A percentile compares a stretch with the other conserved stretches of the same genome.
phyloP scores from a whole-genome alignment of 2,329 filamentous ascomycete species.

The Aspergillus sojae region DNA sequence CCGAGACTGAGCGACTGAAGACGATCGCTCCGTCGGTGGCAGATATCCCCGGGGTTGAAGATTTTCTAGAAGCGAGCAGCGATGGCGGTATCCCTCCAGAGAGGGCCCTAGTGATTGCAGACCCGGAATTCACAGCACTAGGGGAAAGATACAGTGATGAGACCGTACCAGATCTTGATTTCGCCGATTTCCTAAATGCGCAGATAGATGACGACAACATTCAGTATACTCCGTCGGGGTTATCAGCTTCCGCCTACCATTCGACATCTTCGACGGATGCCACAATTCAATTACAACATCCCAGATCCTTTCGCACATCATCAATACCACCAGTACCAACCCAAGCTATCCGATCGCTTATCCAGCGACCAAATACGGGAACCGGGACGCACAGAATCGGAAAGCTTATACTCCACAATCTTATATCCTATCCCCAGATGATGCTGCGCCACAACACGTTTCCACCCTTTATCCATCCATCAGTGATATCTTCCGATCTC shows the following conservation, averaged over 20 bases:
- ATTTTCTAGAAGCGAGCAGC: background rate
- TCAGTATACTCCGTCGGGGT: background rate
- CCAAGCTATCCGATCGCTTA: background rate
- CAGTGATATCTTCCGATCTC: background rate
- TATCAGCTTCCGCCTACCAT: background rate
- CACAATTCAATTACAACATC: background rate
- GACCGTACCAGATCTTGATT: background rate
- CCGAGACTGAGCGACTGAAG: background rate
- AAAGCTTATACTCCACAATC: slow-evolving; percentile 43
- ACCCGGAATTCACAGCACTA: background rate
- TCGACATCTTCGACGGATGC: background rate
- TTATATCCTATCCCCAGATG: slow-evolving; percentile 48
- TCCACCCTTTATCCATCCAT: slow-evolving; percentile 49
- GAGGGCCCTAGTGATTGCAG: background rate
- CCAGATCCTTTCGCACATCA: background rate
- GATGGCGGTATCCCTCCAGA: background rate
- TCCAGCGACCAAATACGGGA: slow-evolving; percentile 11
- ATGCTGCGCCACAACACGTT: slow-evolving; percentile 41
- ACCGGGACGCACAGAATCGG: slow-evolving; percentile 35
- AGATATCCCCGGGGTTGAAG: background rate
- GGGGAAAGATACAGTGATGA: background rate
- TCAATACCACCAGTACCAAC: background rate
- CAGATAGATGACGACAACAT: background rate
- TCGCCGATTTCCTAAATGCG: background rate
- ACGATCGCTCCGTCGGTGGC: background rate